These are phyloP conservation scores for Paramyrothecium sp. DNA, from an alignment of 2,329 filamentous ascomycete species.

Conservation along the genomic window DNA sequence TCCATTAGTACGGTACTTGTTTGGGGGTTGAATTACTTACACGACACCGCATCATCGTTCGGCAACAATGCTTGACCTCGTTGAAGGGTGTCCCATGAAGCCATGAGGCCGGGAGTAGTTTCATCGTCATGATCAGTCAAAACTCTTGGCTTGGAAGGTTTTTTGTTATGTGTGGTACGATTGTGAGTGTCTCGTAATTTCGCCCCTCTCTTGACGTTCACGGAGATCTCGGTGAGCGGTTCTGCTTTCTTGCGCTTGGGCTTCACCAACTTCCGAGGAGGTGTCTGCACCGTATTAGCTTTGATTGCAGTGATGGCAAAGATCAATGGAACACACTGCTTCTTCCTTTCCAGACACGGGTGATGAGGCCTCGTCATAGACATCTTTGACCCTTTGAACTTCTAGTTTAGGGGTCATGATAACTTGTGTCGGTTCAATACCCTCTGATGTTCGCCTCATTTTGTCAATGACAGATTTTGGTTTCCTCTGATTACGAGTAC, in stretches of 20 bases:
- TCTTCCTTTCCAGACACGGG: constrained; percentile 35
- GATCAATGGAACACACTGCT: constrained; percentile 36
- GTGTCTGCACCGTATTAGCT: constrained; percentile 16
- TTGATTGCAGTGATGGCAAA: neutral
- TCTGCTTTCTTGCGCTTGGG: constrained; percentile 27
- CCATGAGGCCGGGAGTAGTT: neutral
- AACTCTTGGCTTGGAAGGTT: constrained; percentile 13
- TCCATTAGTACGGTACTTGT: constrained; percentile 11
- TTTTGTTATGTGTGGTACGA: constrained; percentile 11
- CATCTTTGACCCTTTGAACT: constrained; percentile 51
- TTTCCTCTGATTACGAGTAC: constrained; percentile 77
- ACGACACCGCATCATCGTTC: constrained; percentile 21
- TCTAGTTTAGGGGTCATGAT: constrained; percentile 57
- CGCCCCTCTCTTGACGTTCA: constrained; percentile 29
- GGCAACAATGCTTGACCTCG: neutral
- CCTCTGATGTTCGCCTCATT: constrained; percentile 63
- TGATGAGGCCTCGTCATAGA: constrained; percentile 61
- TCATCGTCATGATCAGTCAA: constrained; percentile 14
- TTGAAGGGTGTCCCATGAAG: neutral
- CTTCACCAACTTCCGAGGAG: constrained; percentile 27
- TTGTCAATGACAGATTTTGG: constrained; percentile 66
- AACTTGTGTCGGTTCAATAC: constrained; percentile 62
- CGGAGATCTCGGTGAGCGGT: constrained; percentile 31
- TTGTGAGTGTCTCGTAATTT: constrained; percentile 15
- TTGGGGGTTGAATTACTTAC: constrained; percentile 14